These are phyloP conservation scores for Arbutus unedo DNA, from an alignment of 148 eudicot genomes.

Conservation along the genomic window DNA sequence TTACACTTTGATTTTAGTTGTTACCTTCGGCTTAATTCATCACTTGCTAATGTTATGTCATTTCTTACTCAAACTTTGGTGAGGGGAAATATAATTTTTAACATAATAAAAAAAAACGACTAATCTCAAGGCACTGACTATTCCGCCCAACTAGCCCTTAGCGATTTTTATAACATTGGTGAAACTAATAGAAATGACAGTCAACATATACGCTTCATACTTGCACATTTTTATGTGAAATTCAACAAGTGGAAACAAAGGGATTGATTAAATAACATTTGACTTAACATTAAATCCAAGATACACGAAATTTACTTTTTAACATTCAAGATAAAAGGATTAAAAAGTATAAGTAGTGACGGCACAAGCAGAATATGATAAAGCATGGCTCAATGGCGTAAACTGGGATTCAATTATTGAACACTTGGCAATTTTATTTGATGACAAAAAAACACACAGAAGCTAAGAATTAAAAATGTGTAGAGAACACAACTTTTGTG, in stretches of 20 bases:
- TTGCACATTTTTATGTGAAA: background rate
- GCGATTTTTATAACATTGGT: too few species aligned
- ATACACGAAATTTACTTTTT: background rate
- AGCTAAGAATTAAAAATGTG: background rate
- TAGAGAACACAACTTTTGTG: background rate
- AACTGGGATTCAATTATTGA: background rate
- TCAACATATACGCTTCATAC: background rate
- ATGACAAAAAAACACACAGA: background rate
- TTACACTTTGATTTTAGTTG: too few species aligned
- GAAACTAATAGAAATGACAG: too few species aligned
- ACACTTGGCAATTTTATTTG: background rate
- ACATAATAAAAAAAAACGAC: too few species aligned
- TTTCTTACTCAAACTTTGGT: too few species aligned
- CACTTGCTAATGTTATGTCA: too few species aligned
- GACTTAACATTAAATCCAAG: background rate
- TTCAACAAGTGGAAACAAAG: background rate
- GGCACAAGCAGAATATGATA: background rate
- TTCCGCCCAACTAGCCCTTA: too few species aligned
- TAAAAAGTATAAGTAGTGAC: background rate
- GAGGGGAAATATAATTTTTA: too few species aligned
- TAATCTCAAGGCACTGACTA: too few species aligned
- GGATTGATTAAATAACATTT: background rate
- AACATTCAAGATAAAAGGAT: background rate
- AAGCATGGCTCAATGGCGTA: background rate
- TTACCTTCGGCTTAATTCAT: too few species aligned